Base-by-base conservation (phyloP, 805 yeast species). In the Komagataella ulmi region DNA sequence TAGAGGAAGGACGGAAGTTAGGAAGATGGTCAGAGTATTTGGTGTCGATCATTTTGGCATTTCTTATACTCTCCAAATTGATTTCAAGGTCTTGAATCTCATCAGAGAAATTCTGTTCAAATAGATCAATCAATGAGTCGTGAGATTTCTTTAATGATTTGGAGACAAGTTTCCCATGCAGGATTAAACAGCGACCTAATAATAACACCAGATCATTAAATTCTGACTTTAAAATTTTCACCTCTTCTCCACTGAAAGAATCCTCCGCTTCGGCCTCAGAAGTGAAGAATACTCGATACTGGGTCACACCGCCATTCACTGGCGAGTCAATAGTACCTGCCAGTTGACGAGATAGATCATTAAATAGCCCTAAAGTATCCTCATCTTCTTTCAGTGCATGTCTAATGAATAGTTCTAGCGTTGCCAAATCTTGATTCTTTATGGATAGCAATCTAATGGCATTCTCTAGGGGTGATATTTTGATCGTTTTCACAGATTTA, bases 281-380 rank as follows among this genome's bases (percentile, higher is more conserved):
- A 44, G 64, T 65, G 61, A 85, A 78, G 62, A 88, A 87, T 2
- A 76, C 76, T 52, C 90, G 74, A 66, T 85, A 88, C 61, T 85
- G 88, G 2, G 88, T 86, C 56, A 88, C 86, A 53, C 97, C 97
- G 43, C 97, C 97, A 62, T 88, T 88, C 5, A 88, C 91, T 3
- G 96, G 96, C 0, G 96, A 80, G 62, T 88, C 95, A 51, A 89
- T 90, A 0, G 96, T 86, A 46, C 96, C 96, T 2, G 88, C 77
- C 52, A 83, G 68, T 59, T 79, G 80, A 64, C 91, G 72, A 5
- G 90, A 81, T 54, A 85, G 67, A 60, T 81, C 88, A 56, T 76
- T 75, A 62, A 82, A 81, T 24, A 76, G 63, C 0, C 80, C 66
- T 40, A 60, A 56, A 49, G 65, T 69, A 49, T 74, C 78, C 24